Conservation (phyloP, 164 flowering plant species). For the Berberis vulgaris region DNA sequence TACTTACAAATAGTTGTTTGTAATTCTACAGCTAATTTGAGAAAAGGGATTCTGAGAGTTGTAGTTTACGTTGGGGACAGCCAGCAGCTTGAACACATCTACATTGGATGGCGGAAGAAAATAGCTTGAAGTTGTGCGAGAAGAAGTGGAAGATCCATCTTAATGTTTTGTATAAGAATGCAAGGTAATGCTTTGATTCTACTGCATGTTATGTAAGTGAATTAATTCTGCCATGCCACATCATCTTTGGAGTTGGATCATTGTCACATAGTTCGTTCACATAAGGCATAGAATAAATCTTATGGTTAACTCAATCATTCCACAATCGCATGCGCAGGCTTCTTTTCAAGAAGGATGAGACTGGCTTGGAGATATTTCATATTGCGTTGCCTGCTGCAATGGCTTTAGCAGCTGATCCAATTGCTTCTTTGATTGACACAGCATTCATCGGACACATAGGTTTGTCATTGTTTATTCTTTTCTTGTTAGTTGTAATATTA, state of each 20-base stretch:
- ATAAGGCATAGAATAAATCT: too few relatives aligned
- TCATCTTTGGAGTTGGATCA: background rate
- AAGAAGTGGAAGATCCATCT: constrained; percentile 19
- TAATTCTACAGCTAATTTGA: too few relatives aligned
- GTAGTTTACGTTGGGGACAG: too few relatives aligned
- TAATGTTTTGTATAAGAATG: constrained; percentile 32
- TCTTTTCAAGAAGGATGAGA: constrained; percentile 51
- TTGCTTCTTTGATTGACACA: constrained; percentile 81
- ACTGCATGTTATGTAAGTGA: background rate
- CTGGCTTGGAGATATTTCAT: constrained; percentile 57
- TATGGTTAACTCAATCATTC: background rate
- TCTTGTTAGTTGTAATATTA: background rate
- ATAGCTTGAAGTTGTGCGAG: constrained; percentile 7
- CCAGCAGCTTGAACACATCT: too few relatives aligned
- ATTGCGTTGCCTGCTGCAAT: constrained; percentile 83
- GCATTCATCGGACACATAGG: constrained; percentile 87
- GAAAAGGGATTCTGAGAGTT: too few relatives aligned
- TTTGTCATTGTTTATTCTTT: constrained; percentile 8
- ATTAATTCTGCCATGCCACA: background rate
- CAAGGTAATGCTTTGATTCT: constrained; percentile 25
- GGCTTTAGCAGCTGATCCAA: constrained; percentile 79
- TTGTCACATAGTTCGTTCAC: background rate
- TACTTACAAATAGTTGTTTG: too few relatives aligned
- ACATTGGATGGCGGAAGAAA: constrained; percentile 14
- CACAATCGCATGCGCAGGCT: constrained; percentile 21